phyloP scores from a whole-genome alignment of 2,329 filamentous ascomycete species.

The Pyrenophora seminiperda region DNA sequence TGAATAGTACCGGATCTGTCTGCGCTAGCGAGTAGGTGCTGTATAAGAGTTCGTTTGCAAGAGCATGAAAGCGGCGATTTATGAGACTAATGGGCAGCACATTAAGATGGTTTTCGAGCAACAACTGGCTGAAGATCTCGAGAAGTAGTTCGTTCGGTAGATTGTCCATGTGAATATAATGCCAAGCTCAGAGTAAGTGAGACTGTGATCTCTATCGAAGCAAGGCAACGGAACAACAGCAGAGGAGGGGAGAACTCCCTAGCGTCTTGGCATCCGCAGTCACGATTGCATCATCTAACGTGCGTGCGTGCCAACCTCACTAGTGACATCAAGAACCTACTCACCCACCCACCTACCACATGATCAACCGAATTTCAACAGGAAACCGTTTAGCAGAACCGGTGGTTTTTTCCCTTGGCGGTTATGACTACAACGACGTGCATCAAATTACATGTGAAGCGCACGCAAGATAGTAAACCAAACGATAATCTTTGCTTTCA shows the following conservation, averaged over 20 bases:
- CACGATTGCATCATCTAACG: no score
- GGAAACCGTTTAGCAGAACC: no score
- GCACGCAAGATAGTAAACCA: neutral
- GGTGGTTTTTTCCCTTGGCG: no score
- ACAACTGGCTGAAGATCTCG: conserved; percentile 4
- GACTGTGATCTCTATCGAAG: neutral
- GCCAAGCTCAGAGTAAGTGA: neutral
- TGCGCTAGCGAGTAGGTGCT: neutral
- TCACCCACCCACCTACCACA: no score
- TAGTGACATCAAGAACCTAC: no score
- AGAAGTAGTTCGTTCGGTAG: conserved; percentile 11
- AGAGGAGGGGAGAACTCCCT: neutral
- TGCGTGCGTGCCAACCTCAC: no score
- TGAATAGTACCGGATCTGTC: conserved; percentile 3
- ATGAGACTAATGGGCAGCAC: conserved; percentile 1
- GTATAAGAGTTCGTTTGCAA: conserved; percentile 5
- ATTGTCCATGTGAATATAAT: neutral
- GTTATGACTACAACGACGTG: no score
- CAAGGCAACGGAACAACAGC: neutral
- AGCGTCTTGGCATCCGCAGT: neutral
- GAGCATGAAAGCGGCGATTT: conserved; percentile 3
- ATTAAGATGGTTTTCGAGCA: neutral
- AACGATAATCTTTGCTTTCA: conserved; percentile 5
- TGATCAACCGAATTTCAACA: no score
- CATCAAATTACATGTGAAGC: neutral